Conservation (phyloP, 495 filamentous ascomycete species). For the Annulohypoxylon moriforme region DNA sequence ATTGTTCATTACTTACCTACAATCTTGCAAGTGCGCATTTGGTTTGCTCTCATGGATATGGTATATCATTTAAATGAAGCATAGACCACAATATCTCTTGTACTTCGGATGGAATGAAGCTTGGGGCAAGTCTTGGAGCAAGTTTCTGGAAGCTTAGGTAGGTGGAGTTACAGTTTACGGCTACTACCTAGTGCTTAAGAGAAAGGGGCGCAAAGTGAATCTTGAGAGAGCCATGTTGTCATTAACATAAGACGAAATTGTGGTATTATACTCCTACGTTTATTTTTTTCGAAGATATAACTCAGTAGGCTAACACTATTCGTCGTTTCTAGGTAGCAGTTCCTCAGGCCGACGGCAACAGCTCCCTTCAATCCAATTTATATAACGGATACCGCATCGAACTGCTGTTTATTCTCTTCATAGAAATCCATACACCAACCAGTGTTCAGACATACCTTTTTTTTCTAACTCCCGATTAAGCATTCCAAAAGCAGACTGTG, state of each 20-base stretch:
- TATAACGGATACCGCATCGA: neutral
- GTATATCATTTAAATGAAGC: neutral
- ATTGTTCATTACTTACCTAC: slow-evolving; percentile 1
- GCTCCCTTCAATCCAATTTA: neutral
- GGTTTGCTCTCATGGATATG: neutral
- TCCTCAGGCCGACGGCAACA: neutral
- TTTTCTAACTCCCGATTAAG: neutral
- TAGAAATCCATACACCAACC: neutral
- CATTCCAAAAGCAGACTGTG: neutral
- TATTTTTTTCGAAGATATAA: neutral
- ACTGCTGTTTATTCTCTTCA: neutral
- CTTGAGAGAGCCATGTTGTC: neutral
- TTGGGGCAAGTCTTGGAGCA: no score
- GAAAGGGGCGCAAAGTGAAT: neutral
- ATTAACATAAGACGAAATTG: neutral
- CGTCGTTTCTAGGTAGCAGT: neutral
- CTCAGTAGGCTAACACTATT: neutral
- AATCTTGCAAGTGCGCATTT: neutral
- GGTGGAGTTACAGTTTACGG: neutral
- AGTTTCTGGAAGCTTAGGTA: neutral
- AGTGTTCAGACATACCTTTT: neutral
- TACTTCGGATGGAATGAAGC: neutral
- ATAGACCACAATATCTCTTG: neutral
- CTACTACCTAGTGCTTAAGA: neutral
- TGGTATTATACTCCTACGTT: neutral